Evolutionary conservation across 345 rosid genomes (phyloP), one percentile per base, ranked within the genome.

Genomic region (Boechera retrofracta): DNA sequence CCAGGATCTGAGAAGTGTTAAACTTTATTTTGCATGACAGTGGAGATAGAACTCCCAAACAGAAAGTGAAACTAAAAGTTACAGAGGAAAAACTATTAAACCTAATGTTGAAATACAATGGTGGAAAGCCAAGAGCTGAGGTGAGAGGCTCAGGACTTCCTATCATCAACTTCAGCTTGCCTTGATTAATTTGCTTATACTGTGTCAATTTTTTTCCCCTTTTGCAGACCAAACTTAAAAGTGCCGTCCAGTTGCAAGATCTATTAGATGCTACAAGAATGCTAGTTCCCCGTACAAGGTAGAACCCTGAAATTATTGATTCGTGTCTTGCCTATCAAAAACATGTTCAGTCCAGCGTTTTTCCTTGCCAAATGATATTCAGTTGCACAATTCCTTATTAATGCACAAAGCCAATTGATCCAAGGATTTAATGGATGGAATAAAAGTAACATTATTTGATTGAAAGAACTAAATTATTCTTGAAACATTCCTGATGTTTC

Each of bases 31-130:
- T 56, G 58, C 28, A 75, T 76, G 57, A 47, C 86, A 95, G 99
- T 78, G 99, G 99, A 68, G 99, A 96, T 84, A 85, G 99, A 86
- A 96, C 99, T 82, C 96, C 99, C 77, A 96, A 96, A 84, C 99
- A 96, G 83, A 96, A 96, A 85, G 99, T 96, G 78, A 96, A 96
- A 84, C 83, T 96, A 86, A 96, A 88, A 85, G 98, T 96, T 62
- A 93, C 99, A 0, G 99, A 96, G 87, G 98, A 96, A 84, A 96
- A 89, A 67, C 87, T 96, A 60, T 79, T 96, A 62, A 96, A 90
- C 83, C 85, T 96, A 84, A 93, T 96, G 99, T 83, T 90, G 76
- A 96, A 96, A 77, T 96, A 96, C 85, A 96, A 96, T 80, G 99
- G 99, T 45, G 96, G 99, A 29, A 90, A 87, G 60, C 97, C 99